These are phyloP conservation scores for Fremontodendron californicum DNA, from an alignment of 345 rosid species.

Conservation along the genomic window DNA sequence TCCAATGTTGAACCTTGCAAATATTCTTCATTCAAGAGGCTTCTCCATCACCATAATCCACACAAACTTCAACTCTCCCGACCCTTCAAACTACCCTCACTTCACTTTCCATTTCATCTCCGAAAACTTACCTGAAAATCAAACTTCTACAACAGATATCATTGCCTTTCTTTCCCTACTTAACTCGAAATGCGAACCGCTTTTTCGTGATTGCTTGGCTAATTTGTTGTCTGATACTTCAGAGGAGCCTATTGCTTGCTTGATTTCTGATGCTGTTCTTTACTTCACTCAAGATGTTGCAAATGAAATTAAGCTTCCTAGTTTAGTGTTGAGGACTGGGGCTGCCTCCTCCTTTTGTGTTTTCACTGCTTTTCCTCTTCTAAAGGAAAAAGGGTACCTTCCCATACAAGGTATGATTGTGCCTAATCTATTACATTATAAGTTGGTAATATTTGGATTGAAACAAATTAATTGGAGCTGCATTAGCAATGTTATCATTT, in stretches of 20 bases:
- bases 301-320: conserved; percentile 19
- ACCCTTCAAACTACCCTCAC: conserved; percentile 41
- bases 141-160: conserved; percentile 18
- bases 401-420: conserved; percentile 26
- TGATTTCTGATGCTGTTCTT: conserved; percentile 32
- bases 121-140: conserved; percentile 15
- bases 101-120: conserved; percentile 39
- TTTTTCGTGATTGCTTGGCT: conserved; percentile 38
- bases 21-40: conserved; percentile 38
- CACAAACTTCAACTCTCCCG: conserved; percentile 47
- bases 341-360: conserved; percentile 31
- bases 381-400: conserved; percentile 25
- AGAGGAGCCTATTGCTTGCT: conserved; percentile 31
- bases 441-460: background rate
- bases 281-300: conserved; percentile 33
- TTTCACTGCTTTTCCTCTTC: conserved; percentile 24
- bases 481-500: too few relatives aligned
- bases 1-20: conserved; percentile 39
- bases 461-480: background rate
- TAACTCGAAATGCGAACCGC: conserved; percentile 29
- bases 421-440: background rate
- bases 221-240: conserved; percentile 20
- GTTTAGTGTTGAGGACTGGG: conserved; percentile 18
- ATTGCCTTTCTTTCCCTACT: conserved; percentile 19
- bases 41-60: conserved; percentile 51